phyloP scores from a whole-genome alignment of 1,284 basidiomycete genomes.

The Apiotrichum akiyoshidainum region DNA sequence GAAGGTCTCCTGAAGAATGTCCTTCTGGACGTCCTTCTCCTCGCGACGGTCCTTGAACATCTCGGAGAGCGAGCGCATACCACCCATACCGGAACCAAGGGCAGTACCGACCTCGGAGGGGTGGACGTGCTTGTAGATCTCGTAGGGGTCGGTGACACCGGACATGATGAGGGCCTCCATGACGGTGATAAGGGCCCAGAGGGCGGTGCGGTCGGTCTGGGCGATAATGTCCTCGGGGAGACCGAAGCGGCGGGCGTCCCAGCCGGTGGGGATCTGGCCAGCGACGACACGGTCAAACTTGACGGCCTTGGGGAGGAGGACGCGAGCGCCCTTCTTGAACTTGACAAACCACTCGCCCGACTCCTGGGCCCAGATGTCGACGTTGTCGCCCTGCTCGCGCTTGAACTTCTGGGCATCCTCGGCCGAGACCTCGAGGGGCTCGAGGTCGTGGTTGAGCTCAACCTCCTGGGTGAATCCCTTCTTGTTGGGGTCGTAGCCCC shows the following conservation, averaged over 20 bases:
- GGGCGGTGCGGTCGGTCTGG: conserved; percentile 81
- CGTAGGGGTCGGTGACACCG: conserved; percentile 95
- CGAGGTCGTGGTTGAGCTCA: conserved; percentile 93
- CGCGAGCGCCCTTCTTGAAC: conserved; percentile 95
- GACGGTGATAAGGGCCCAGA: conserved; percentile 93
- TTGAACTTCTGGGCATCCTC: conserved; percentile 94
- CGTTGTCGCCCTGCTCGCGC: conserved; percentile 92
- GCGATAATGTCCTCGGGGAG: conserved; percentile 96
- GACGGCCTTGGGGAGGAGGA: conserved; percentile 92
- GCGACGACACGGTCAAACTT: conserved; percentile 91
- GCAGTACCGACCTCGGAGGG: conserved; percentile 91
- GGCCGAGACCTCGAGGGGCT: conserved; percentile 88
- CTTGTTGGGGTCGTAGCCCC: conserved; percentile 93
- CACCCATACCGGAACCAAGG: conserved; percentile 96
- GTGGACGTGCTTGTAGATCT: conserved; percentile 93
- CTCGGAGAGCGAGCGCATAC: conserved; percentile 77
- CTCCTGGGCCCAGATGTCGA: conserved; percentile 86
- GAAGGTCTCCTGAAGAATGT: conserved; percentile 98
- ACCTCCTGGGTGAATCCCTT: conserved; percentile 97
- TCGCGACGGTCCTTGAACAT: conserved; percentile 99
- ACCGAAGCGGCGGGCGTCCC: conserved; percentile 92
- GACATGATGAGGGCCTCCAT: conserved; percentile 96
- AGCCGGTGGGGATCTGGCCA: conserved; percentile 94
- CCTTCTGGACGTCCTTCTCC: conserved; percentile 96
- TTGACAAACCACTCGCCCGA: conserved; percentile 95